A percentile compares a stretch with the other conserved stretches of the same genome.
These are phyloP conservation scores for Mycosphaerella sp. DNA, from an alignment of 2,329 filamentous ascomycete species.

Conservation along the genomic window DNA sequence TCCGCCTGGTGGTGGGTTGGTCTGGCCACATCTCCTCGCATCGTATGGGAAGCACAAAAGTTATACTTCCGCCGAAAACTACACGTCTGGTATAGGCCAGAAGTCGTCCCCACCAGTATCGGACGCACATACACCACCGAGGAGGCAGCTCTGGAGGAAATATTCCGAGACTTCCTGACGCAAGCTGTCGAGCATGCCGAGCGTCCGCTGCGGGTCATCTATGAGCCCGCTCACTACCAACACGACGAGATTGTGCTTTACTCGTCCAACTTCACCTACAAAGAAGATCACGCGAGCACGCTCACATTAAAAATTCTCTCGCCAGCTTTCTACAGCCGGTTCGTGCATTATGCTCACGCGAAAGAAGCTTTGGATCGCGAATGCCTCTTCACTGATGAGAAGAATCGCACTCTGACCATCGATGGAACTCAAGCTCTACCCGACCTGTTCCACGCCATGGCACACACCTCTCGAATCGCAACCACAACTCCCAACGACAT, in stretches of 20 bases:
- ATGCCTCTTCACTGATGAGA: constrained; percentile 44
- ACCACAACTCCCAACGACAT: background rate
- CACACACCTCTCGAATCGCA: constrained; percentile 4
- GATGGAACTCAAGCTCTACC: constrained; percentile 50
- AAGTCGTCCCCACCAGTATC: constrained; percentile 53
- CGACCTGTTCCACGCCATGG: constrained; percentile 35
- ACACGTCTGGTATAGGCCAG: constrained; percentile 59
- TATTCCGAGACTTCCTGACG: constrained; percentile 37
- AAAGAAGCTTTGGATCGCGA: constrained; percentile 58
- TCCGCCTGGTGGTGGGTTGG: constrained; percentile 60
- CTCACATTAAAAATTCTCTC: constrained; percentile 56
- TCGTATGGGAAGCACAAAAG: constrained; percentile 53
- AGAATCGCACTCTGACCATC: constrained; percentile 54
- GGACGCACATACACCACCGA: constrained; percentile 47
- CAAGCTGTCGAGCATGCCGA: constrained; percentile 46
- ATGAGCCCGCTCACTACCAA: constrained; percentile 44
- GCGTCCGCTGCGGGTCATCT: constrained; percentile 46
- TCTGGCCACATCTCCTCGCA: constrained; percentile 59
- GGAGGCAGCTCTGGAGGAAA: constrained; percentile 42
- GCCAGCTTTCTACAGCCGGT: constrained; percentile 60
- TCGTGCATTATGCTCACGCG: constrained; percentile 57
- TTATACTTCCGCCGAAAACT: constrained; percentile 54
- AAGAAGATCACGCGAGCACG: constrained; percentile 35
- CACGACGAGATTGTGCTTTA: constrained; percentile 29
- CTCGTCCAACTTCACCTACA: constrained; percentile 32